These are phyloP conservation scores for Rhodosporidiobolus odoratus DNA, from an alignment of 768 basidiomycete genomes.

Conservation along the genomic window DNA sequence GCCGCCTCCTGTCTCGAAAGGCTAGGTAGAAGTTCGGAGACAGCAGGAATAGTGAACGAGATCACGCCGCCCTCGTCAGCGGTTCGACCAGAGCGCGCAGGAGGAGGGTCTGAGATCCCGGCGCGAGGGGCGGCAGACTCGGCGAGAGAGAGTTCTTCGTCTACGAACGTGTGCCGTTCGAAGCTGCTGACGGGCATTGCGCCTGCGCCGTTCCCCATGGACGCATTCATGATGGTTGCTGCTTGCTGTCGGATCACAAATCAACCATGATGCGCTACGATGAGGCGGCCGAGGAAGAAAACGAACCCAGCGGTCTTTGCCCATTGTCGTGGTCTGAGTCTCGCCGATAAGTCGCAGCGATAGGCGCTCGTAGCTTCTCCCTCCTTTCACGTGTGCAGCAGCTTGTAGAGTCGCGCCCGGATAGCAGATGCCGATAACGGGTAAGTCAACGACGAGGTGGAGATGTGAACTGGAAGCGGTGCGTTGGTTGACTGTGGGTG, in stretches of 20 bases:
- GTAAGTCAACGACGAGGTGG: not conserved
- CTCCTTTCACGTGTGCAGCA: not conserved
- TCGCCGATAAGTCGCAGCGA: conserved; percentile 18
- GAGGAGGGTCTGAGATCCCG: too few species aligned
- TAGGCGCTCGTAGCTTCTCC: not conserved
- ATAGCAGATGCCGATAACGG: not conserved
- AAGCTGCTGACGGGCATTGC: conserved; percentile 7
- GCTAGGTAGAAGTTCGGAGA: too few species aligned
- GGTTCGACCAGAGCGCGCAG: not conserved
- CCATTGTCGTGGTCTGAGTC: conserved; percentile 14
- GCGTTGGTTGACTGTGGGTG: not conserved
- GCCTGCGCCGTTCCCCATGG: not conserved
- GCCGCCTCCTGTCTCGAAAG: too few species aligned
- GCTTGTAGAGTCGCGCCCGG: not conserved
- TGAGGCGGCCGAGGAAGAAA: not conserved
- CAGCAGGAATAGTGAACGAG: too few species aligned
- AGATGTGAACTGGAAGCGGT: not conserved
- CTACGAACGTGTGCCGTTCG: conserved; percentile 12
- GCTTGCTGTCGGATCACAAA: too few species aligned
- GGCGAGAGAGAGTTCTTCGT: conserved; percentile 13
- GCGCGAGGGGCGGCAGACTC: too few species aligned
- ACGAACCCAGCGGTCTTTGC: conserved; percentile 22
- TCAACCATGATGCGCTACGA: too few species aligned
- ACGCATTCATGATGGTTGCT: not conserved
- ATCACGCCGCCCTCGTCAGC: not conserved